Conservation (phyloP, 2,329 filamentous ascomycete species). For the Xylaria sp. region DNA sequence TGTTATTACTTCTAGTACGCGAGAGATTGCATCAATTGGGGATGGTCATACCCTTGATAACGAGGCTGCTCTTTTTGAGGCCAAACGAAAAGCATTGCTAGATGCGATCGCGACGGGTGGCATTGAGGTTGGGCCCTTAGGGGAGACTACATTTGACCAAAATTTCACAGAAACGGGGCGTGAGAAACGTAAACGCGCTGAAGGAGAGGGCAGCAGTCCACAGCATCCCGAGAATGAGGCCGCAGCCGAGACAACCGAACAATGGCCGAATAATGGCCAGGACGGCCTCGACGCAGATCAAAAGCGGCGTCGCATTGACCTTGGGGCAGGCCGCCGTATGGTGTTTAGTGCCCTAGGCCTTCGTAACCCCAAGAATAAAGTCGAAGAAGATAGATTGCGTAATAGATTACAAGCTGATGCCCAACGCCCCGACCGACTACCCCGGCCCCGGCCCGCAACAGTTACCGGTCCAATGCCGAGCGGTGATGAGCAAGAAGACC, state of each 20-base stretch:
- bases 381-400: constrained; percentile 68
- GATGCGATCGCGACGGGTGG: constrained; percentile 57
- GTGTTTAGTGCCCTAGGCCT: constrained; percentile 76
- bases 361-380: constrained; percentile 69
- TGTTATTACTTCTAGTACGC: neutral
- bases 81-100: constrained; percentile 56
- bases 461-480: constrained; percentile 32
- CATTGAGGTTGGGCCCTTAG: constrained; percentile 49
- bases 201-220: neutral
- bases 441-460: constrained; percentile 30
- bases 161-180: neutral
- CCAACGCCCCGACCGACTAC: constrained; percentile 46
- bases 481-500: constrained; percentile 49
- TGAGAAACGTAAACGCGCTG: constrained; percentile 36
- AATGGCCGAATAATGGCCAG: constrained; percentile 13
- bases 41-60: constrained; percentile 22
- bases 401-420: constrained; percentile 63
- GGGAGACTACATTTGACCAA: constrained; percentile 18
- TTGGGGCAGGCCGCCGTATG: constrained; percentile 69
- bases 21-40: neutral
- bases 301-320: constrained; percentile 46
- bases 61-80: constrained; percentile 54
- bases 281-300: constrained; percentile 31
- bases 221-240: constrained; percentile 1
- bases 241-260: constrained; percentile 5